Conservation (phyloP, 306 rosid species). For the Dalbergia cultrata region DNA sequence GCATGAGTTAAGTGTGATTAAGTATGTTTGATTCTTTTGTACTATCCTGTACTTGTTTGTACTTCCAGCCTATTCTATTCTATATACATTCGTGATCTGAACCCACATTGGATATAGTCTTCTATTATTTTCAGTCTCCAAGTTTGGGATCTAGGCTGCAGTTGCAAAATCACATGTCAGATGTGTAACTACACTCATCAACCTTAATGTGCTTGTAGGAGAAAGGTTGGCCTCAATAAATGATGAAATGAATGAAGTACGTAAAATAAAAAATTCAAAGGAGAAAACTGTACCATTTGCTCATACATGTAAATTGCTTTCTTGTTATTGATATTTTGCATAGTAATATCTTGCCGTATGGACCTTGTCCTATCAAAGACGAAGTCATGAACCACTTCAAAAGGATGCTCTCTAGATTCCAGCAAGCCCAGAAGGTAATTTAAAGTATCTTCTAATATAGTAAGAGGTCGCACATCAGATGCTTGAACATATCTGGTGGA, state of each 20-base stretch:
- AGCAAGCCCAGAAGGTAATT: slow-evolving; percentile 66
- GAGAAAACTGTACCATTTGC: slow-evolving; percentile 70
- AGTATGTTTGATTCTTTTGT: not conserved
- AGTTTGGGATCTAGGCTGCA: not conserved
- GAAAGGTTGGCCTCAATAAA: slow-evolving; percentile 19
- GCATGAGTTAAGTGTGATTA: not conserved
- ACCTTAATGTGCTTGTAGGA: not conserved
- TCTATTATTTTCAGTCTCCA: not conserved
- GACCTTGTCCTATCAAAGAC: slow-evolving; percentile 94
- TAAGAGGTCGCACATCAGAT: slow-evolving; percentile 84
- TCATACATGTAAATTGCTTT: slow-evolving; percentile 77
- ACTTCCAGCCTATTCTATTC: not conserved
- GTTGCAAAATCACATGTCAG: slow-evolving; percentile 28
- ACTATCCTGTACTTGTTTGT: not conserved
- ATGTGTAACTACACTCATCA: slow-evolving; percentile 12
- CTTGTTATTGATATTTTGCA: slow-evolving; percentile 72
- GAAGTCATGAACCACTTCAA: slow-evolving; percentile 89
- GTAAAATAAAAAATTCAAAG: slow-evolving; percentile 20
- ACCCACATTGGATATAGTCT: not conserved
- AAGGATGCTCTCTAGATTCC: slow-evolving; percentile 67
- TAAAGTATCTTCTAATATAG: slow-evolving; percentile 78
- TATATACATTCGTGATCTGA: not conserved
- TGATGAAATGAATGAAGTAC: slow-evolving; percentile 22
- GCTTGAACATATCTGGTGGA: slow-evolving; percentile 64
- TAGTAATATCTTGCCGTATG: slow-evolving; percentile 89